Conservation (phyloP, 371 early-diverging fungal species). For the Apophysomyces elegans region DNA sequence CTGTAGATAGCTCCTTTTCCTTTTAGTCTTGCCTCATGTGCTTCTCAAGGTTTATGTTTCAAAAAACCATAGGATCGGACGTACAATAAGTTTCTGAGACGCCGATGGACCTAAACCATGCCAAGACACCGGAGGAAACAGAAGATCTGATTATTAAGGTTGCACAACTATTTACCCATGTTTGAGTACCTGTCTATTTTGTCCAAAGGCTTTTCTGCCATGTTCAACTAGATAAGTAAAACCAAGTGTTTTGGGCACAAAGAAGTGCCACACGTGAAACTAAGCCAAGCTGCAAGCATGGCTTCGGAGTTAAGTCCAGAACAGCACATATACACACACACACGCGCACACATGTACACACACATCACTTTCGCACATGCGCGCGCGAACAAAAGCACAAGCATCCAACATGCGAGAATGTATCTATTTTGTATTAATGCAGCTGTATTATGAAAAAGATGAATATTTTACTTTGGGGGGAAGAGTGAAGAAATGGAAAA, state of each 20-base stretch:
- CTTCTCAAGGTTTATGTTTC: conserved; percentile 1
- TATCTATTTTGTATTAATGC: no score
- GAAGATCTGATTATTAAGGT: no score
- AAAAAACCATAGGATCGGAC: background rate
- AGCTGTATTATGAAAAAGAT: no score
- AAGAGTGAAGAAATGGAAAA: no score
- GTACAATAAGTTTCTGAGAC: no score
- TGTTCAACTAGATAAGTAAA: background rate
- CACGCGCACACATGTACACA: background rate
- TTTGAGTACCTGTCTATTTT: no score
- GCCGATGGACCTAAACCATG: no score
- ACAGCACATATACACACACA: background rate
- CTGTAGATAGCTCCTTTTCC: background rate
- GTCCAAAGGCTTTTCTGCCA: background rate
- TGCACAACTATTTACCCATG: no score
- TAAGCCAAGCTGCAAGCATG: conserved; percentile 11
- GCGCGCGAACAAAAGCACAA: no score
- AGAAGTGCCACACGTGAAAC: background rate
- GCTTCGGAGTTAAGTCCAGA: background rate
- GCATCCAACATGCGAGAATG: no score
- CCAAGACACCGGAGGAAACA: no score
- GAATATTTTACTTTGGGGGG: no score
- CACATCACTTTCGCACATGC: background rate
- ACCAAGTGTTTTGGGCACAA: background rate
- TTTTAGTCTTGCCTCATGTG: conserved; percentile 1